Base-by-base conservation (phyloP, 164 flowering plant genomes). In the Stephania japonica region DNA sequence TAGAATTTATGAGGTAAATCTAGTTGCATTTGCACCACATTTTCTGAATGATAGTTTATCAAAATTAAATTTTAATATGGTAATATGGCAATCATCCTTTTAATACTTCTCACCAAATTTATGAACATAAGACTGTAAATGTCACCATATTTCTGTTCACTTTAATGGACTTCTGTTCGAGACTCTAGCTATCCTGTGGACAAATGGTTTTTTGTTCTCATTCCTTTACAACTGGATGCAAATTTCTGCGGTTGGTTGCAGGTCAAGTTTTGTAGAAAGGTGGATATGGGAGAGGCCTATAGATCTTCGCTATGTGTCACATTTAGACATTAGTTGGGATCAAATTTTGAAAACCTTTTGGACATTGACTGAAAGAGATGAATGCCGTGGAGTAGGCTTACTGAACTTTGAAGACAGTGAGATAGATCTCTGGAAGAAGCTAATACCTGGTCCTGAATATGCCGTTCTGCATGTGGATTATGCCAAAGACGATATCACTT, bases 341-440 rank as follows among this genome's bases (percentile, higher is more conserved):
- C 74, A 83, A 14, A 78, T 87, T 56, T 78, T 77, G 16, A 42
- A 62, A 47, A 69, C 78, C 11, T 27, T 81, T 38, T 72, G 72
- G 18, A 72, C 72, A 72, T 68, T 82, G n/a, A 53, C 76, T 47
- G 75, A 75, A 7, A 80, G 66, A 67, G 67, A 75, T 43, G 77
- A 72, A 62, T 73, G 72, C 23, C 76, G 70, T 42, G 73, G 77
- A 50, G 74, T 87, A 61, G 91, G 87, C n/a, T 77, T 88, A 65
- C 75, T 88, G 65, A 88, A 86, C 70, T 88, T 88, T 71, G 80
- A 85, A 47, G 77, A 77, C 12, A 77, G 70, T 63, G 91, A 88
- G 70, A 49, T 83, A 67, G 75, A 74, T 26, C 61, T 56, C 8
- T 86, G 88, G 89, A 72, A 73, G 71, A 73, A 78, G 64, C 6